phyloP scores from a whole-genome alignment of 2,329 filamentous ascomycete species.

The Beauveria sp. region DNA sequence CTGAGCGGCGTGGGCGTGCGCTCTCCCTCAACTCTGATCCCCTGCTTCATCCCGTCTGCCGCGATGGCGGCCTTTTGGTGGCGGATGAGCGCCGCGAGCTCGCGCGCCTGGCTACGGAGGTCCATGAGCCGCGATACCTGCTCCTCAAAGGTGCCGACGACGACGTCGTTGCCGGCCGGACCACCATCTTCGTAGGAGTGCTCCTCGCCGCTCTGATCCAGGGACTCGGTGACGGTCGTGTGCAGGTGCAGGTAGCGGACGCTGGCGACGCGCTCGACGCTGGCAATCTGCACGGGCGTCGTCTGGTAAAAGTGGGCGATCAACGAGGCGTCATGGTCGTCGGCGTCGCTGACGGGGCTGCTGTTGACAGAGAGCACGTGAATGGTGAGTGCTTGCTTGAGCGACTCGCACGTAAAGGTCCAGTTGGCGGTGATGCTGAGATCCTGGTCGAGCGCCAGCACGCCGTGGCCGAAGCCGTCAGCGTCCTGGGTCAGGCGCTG shows the following conservation, averaged over 20 bases:
- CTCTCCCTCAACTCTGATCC: slow-evolving; percentile 14
- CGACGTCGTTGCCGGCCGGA: neutral
- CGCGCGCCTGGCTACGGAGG: slow-evolving; percentile 32
- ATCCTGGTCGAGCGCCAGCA: slow-evolving; percentile 31
- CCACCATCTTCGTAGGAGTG: neutral
- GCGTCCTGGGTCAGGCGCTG: slow-evolving; percentile 32
- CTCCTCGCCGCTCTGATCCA: slow-evolving; percentile 13
- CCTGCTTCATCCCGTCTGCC: slow-evolving; percentile 21
- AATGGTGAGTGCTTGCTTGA: slow-evolving; percentile 38
- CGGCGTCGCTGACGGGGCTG: slow-evolving; percentile 25
- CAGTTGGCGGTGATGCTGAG: slow-evolving; percentile 36
- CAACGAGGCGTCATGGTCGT: slow-evolving; percentile 24
- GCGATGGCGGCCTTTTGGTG: slow-evolving; percentile 34
- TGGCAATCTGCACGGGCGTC: slow-evolving; percentile 32
- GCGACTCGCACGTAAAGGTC: slow-evolving; percentile 37
- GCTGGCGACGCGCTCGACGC: slow-evolving; percentile 33
- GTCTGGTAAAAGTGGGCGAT: slow-evolving; percentile 40
- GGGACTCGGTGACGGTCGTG: slow-evolving; percentile 9
- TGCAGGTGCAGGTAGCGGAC: slow-evolving; percentile 19
- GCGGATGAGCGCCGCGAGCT: slow-evolving; percentile 34
- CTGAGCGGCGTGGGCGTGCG: slow-evolving; percentile 13
- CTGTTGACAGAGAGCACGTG: slow-evolving; percentile 35
- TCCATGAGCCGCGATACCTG: slow-evolving; percentile 38
- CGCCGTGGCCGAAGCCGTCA: slow-evolving; percentile 33
- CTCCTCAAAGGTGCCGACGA: slow-evolving; percentile 26